Percentiles rank a stretch among this genome's conserved stretches.
These are phyloP conservation scores for Heliamphora ciliata DNA, from an alignment of 179 eudicot genomes.

Conservation along the genomic window DNA sequence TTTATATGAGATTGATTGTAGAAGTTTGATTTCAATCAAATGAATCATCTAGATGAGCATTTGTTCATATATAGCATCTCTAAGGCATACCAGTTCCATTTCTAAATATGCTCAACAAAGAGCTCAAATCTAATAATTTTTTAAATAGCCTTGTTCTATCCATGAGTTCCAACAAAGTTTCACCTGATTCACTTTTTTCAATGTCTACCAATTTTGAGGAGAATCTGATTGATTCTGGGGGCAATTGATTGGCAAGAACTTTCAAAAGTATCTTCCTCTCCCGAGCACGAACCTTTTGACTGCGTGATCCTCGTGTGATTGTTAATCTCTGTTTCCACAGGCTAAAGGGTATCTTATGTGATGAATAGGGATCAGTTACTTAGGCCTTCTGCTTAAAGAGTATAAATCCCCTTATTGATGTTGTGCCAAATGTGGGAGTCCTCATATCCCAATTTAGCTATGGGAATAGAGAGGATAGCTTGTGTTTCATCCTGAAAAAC, in stretches of 20 bases:
- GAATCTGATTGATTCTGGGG: slow-evolving; percentile 42
- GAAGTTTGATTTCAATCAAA: not conserved
- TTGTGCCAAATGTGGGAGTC: no score
- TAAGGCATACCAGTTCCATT: no score
- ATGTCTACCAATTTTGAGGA: slow-evolving; percentile 62
- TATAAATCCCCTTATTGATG: no score
- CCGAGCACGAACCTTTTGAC: slow-evolving; percentile 89
- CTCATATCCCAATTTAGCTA: no score
- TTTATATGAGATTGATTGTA: not conserved
- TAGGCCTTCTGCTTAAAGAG: no score
- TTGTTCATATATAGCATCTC: not conserved
- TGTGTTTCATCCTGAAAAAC: no score
- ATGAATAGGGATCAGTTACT: no score
- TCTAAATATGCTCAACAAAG: not conserved
- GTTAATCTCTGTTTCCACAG: not conserved
- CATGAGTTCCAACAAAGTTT: slow-evolving; percentile 45
- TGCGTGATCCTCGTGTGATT: slow-evolving; percentile 17
- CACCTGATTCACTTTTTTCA: slow-evolving; percentile 38
- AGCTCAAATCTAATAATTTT: slow-evolving; percentile 25
- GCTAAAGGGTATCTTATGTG: no score
- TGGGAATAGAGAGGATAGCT: no score
- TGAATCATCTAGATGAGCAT: not conserved
- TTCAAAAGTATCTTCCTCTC: slow-evolving; percentile 72
- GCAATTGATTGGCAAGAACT: slow-evolving; percentile 68
- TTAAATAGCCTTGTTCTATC: slow-evolving; percentile 60